These are phyloP conservation scores for Secale cereale DNA, from an alignment of 176 grass and related monocot species.

Conservation along the genomic window DNA sequence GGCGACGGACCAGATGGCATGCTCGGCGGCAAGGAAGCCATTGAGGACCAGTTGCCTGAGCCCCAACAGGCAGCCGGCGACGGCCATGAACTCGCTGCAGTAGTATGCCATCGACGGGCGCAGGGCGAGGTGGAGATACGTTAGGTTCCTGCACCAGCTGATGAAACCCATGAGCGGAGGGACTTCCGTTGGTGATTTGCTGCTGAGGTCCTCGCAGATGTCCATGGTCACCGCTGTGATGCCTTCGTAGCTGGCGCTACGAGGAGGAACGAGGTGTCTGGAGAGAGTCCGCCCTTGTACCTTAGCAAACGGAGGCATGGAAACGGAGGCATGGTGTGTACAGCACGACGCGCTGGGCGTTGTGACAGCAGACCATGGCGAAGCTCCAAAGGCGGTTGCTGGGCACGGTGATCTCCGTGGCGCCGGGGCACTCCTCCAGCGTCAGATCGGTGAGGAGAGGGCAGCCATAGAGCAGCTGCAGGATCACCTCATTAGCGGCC, in stretches of 20 bases:
- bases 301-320: not conserved
- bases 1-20: not conserved
- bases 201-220: not conserved
- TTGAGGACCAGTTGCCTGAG: constrained; percentile 13
- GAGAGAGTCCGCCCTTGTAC: not conserved
- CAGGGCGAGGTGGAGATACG: not conserved
- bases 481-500: not conserved
- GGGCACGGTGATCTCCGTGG: not conserved
- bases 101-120: not conserved
- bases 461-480: not conserved
- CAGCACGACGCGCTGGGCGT: not conserved
- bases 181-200: not conserved
- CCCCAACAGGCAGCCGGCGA: not conserved
- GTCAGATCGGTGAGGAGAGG: not conserved
- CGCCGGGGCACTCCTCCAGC: not conserved
- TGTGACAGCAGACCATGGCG: constrained; percentile 5
- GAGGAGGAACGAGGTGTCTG: not conserved
- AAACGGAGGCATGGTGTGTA: not conserved
- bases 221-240: not conserved
- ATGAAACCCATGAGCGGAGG: not conserved
- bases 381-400: not conserved
- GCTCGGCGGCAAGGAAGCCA: not conserved
- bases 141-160: not conserved
- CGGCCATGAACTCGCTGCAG: not conserved
- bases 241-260: not conserved